Conservation (phyloP, 441 rosid genomes). For the Pelargonium fulgidum region DNA sequence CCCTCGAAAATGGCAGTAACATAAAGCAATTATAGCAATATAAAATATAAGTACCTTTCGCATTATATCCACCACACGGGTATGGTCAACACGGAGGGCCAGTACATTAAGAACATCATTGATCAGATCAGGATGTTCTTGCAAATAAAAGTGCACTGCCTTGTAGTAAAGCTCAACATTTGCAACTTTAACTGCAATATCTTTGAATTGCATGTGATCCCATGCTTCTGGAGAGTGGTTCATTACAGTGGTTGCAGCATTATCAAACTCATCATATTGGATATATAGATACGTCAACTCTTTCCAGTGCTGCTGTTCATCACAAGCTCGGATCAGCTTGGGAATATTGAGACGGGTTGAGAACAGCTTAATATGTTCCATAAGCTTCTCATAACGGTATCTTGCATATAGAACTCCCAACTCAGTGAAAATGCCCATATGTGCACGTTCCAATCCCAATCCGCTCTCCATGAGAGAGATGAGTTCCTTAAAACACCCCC, state of each 20-base stretch:
- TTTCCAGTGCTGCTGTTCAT: conserved; percentile 98
- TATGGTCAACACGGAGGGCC: conserved; percentile 89
- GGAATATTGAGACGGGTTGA: conserved; percentile 98
- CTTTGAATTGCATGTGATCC: conserved; percentile 99
- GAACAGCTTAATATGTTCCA: conserved; percentile 98
- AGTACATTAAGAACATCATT: conserved; percentile 92
- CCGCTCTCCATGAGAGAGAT: conserved; percentile 99
- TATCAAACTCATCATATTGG: conserved; percentile 92
- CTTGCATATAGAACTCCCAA: conserved; percentile 99
- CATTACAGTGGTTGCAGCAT: conserved; percentile 98
- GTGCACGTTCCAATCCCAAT: conserved; percentile 96
- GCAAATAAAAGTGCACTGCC: conserved; percentile 97
- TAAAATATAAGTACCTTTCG: conserved; percentile 49
- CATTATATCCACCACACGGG: conserved; percentile 98
- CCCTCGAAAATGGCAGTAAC: background rate
- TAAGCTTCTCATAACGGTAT: conserved; percentile 93
- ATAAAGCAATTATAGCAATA: background rate
- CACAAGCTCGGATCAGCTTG: conserved; percentile 95
- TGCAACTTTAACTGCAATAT: conserved; percentile 85
- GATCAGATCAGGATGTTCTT: conserved; percentile 96
- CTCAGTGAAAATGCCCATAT: conserved; percentile 99
- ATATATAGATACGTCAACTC: conserved; percentile 89
- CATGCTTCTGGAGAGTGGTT: conserved; percentile 99
- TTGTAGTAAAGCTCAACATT: conserved; percentile 94
- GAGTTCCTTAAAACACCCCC: conserved; percentile 94